Conservation (phyloP, 805 yeast species). For the Metschnikowia dekortorum region DNA sequence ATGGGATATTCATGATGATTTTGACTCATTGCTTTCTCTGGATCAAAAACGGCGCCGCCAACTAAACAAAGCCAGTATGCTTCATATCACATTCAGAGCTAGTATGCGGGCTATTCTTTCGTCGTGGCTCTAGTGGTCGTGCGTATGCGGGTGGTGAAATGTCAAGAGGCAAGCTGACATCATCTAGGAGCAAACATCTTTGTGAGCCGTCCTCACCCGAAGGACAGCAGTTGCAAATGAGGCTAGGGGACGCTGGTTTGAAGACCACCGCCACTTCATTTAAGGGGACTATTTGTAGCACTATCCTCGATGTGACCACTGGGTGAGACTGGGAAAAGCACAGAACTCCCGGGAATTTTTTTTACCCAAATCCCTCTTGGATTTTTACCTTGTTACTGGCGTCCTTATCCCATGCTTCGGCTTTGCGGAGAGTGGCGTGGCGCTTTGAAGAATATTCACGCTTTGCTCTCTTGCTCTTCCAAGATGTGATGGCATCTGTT, state of each 20-base stretch:
- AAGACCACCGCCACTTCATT: constrained; percentile 46
- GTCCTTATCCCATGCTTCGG: constrained; percentile 36
- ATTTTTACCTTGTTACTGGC: constrained; percentile 38
- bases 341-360: constrained; percentile 34
- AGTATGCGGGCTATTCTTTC: constrained; percentile 43
- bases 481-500: constrained; percentile 29
- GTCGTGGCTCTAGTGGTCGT: constrained; percentile 49
- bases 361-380: constrained; percentile 33
- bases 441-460: constrained; percentile 23
- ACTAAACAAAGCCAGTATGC: constrained; percentile 41
- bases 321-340: constrained; percentile 42
- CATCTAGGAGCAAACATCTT: not conserved
- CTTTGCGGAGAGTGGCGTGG: constrained; percentile 40
- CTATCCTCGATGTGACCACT: constrained; percentile 35
- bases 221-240: constrained; percentile 14
- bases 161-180: constrained; percentile 22
- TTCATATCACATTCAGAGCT: constrained; percentile 46
- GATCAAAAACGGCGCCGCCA: constrained; percentile 54
- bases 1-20: constrained; percentile 46
- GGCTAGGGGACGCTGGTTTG: constrained; percentile 25
- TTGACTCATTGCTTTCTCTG: constrained; percentile 48
- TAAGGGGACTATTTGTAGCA: constrained; percentile 50
- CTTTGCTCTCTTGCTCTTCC: constrained; percentile 30
- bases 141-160: constrained; percentile 59
- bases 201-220: not conserved